Base-by-base conservation (phyloP, 306 rosid genomes). In the Vachellia pachyceras region DNA sequence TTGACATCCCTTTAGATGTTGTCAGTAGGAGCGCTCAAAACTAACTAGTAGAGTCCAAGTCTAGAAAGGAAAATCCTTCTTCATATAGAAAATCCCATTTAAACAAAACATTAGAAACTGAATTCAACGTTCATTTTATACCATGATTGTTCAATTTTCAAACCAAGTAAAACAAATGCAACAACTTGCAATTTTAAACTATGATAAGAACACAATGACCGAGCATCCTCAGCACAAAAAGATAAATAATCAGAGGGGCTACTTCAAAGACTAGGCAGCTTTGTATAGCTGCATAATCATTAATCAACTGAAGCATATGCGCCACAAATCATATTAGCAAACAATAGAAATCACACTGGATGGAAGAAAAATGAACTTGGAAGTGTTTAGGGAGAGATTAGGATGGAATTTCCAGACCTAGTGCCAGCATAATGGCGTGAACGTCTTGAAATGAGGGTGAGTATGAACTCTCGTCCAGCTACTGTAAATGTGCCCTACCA, bases 401-500 rank as follows among this genome's bases (percentile, higher is more conserved):
- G 6, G 8, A 61, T 39, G 75, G 44, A 81, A 42, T 46, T 77
- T 23, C 66, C 88, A 69, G 44, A 96, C 99, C 99, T 92, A 79
- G 99, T 96, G 82, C 99, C 99, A 76, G 98, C 99, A 88, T 90
- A 96, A 83, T 96, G 99, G 45, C 99, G 99, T 37, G 99, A 96
- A 58, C 99, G 95, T 73, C 99, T 93, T 8, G 97, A 95, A 86
- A 96, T 96, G 81, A 96, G 92, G 54, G 92, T 92, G 77, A 93
- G 84, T 77, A 86, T 87, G 83, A 96, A 87, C 80, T 90, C 87
- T 81, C 86, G 86, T 42, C 94, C 93, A 60, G 91, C 88, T 77
- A 88, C 75, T 66, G 82, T 79, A 82, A 96, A 91, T 36, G 87
- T 90, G 72, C 87, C 97, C 99, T 96, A 14, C 79, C 17, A 55